Conservation (phyloP, 2,329 filamentous ascomycete genomes). For the Exophiala viscosa region DNA sequence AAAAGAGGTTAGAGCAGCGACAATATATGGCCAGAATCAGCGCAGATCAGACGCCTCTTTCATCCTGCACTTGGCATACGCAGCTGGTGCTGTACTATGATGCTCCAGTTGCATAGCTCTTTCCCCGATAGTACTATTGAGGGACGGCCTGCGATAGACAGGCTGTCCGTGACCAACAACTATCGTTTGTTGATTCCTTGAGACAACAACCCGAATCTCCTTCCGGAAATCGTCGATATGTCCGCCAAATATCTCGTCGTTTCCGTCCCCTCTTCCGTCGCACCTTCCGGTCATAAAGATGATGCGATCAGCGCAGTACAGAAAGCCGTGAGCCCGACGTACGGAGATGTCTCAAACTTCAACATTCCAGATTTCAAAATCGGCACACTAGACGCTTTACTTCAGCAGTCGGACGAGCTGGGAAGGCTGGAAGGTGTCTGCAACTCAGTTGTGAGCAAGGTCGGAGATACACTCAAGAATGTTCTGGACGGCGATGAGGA, state of each 20-base stretch:
- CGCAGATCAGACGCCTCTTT: neutral
- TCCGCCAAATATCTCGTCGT: conserved; percentile 68
- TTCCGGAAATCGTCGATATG: conserved; percentile 8
- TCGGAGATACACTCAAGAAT: conserved; percentile 76
- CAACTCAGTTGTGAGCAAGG: conserved; percentile 78
- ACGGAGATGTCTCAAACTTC: conserved; percentile 73
- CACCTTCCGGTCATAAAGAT: conserved; percentile 73
- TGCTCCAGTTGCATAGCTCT: neutral
- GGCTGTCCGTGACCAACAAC: neutral
- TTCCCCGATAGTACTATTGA: neutral
- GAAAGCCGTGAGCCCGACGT: conserved; percentile 67
- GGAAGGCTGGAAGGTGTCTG: conserved; percentile 79
- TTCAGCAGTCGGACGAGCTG: conserved; percentile 94
- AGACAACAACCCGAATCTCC: neutral
- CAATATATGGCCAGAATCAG: neutral
- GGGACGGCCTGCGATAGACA: neutral
- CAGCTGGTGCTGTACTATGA: neutral
- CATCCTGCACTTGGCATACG: neutral
- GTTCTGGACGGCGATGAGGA: conserved; percentile 81
- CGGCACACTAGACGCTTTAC: conserved; percentile 87
- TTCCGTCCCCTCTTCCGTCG: conserved; percentile 83
- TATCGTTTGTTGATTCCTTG: neutral
- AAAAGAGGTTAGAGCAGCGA: neutral
- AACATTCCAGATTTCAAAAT: conserved; percentile 94
- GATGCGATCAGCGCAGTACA: conserved; percentile 76